Evolutionary conservation across 768 basidiomycete species (phyloP).

Genomic region (Hebeloma cylindrosporum): DNA sequence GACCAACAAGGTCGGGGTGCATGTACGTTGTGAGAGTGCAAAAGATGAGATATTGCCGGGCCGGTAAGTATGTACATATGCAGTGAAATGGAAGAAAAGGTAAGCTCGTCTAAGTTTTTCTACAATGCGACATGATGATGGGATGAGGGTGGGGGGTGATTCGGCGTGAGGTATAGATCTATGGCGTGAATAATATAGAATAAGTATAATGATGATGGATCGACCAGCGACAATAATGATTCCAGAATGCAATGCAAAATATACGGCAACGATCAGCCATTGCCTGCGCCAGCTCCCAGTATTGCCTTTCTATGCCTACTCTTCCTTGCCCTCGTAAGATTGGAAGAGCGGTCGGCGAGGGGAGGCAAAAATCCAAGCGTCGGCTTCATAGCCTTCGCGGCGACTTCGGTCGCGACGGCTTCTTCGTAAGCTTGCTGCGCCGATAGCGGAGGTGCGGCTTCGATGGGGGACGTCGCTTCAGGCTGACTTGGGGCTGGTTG

Average conservation of each 20-base stretch:
- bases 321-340: slow-evolving; percentile 38
- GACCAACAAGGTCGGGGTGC: slow-evolving; percentile 13
- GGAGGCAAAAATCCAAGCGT: slow-evolving; percentile 51
- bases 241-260: not conserved
- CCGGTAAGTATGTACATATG: too few relatives aligned
- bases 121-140: too few relatives aligned
- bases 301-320: slow-evolving; percentile 43
- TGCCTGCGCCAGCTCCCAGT: slow-evolving; percentile 35
- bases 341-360: slow-evolving; percentile 31
- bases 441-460: slow-evolving; percentile 6
- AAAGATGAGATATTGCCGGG: too few relatives aligned
- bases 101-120: too few relatives aligned
- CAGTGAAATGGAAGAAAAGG: too few relatives aligned
- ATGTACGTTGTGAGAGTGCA: slow-evolving; percentile 6
- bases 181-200: too few relatives aligned
- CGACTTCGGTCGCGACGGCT: slow-evolving; percentile 26
- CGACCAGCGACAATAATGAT: too few relatives aligned
- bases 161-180: too few relatives aligned
- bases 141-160: too few relatives aligned
- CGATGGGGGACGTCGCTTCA: slow-evolving; percentile 7
- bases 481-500: slow-evolving; percentile 18
- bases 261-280: not conserved
- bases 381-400: slow-evolving; percentile 34
- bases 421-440: slow-evolving; percentile 16
- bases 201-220: too few relatives aligned